Conservation (phyloP, 495 filamentous ascomycete genomes). For the Cercophora newfieldiana region DNA sequence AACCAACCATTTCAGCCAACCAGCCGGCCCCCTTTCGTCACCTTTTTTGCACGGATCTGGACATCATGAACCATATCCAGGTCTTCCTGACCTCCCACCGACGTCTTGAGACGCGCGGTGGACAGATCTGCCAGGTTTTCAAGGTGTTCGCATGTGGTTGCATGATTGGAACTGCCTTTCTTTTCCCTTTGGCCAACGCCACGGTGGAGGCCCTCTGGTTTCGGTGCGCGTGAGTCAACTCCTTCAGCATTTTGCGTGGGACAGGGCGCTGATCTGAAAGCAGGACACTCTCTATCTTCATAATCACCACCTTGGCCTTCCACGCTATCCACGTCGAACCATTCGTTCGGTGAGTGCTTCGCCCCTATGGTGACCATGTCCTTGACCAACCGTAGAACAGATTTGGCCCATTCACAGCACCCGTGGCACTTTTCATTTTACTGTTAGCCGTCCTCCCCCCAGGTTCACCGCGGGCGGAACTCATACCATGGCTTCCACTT, state of each 20-base stretch:
- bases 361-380: neutral
- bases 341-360: slow-evolving; percentile 23
- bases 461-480: slow-evolving; percentile 17
- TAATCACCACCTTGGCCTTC: slow-evolving; percentile 26
- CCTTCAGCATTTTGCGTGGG: neutral
- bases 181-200: slow-evolving; percentile 31
- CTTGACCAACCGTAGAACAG: slow-evolving; percentile 12
- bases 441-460: slow-evolving; percentile 21
- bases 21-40: neutral
- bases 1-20: neutral
- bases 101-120: neutral
- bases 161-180: slow-evolving; percentile 39
- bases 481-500: slow-evolving; percentile 32
- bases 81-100: neutral
- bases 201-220: slow-evolving; percentile 28
- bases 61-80: slow-evolving; percentile 15
- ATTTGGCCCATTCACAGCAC: slow-evolving; percentile 23
- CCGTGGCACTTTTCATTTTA: slow-evolving; percentile 22
- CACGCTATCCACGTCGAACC: slow-evolving; percentile 21
- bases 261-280: slow-evolving; percentile 15
- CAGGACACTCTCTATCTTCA: slow-evolving; percentile 32
- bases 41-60: neutral
- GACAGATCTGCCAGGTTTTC: slow-evolving; percentile 8
- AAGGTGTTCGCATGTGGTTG: slow-evolving; percentile 34
- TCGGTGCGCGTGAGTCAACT: slow-evolving; percentile 32